These are phyloP conservation scores for Trichosporon asahii DNA, from an alignment of 1,284 basidiomycete species.

Conservation along the genomic window DNA sequence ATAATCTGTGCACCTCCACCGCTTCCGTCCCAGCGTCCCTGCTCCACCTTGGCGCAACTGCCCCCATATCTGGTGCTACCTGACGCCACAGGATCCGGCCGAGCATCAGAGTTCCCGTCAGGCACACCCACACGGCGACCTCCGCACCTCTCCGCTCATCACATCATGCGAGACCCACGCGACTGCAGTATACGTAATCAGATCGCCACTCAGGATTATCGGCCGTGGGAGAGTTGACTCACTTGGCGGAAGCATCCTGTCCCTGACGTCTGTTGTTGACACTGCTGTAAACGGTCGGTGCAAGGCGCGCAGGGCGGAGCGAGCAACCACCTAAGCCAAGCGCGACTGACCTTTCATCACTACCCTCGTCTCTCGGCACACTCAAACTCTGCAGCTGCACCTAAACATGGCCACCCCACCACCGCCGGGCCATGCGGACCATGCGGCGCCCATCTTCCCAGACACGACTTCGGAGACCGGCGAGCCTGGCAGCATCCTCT, in stretches of 20 bases:
- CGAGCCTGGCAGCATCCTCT: conserved; percentile 36
- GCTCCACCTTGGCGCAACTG: neutral
- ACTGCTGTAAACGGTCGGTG: neutral
- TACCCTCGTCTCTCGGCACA: neutral
- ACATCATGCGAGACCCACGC: neutral
- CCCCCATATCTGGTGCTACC: neutral
- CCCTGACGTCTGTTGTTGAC: conserved; percentile 1
- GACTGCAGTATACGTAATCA: neutral
- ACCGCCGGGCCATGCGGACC: conserved; percentile 3
- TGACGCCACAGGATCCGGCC: conserved; percentile 9
- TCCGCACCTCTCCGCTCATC: no score
- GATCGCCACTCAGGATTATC: neutral
- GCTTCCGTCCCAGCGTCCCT: no score
- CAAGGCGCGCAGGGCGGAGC: neutral
- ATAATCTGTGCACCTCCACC: neutral
- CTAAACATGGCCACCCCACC: conserved; percentile 6
- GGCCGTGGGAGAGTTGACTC: conserved; percentile 1
- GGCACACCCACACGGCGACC: no score
- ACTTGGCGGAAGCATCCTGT: neutral
- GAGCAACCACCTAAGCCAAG: neutral
- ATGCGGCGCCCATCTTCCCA: conserved; percentile 13
- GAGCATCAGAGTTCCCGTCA: neutral
- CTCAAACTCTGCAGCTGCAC: neutral
- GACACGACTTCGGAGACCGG: conserved; percentile 30
- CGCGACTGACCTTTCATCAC: neutral